A percentile compares a stretch with the other conserved stretches of the same genome.
Conservation (phyloP, 164 flowering plant genomes). For the Litsea cubeba region DNA sequence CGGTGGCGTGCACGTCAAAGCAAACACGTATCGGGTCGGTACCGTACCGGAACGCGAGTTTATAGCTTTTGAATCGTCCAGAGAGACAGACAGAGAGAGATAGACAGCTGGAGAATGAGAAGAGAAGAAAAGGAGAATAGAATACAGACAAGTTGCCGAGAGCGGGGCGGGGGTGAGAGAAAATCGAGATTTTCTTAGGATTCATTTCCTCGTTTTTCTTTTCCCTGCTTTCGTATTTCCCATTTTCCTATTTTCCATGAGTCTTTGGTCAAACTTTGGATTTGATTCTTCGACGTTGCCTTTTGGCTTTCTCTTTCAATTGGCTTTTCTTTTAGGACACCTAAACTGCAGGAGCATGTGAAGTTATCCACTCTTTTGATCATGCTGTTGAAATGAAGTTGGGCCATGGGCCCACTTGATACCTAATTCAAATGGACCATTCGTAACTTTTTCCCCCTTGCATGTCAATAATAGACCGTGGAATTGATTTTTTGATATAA, state of each 20-base stretch:
- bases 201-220: not conserved
- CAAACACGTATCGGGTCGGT: not conserved
- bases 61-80: not conserved
- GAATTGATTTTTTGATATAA: no score
- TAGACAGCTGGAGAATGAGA: not conserved
- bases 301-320: constrained; percentile 5
- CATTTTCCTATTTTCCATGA: not conserved
- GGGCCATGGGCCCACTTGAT: no score
- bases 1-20: not conserved
- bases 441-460: no score
- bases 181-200: constrained; percentile 2
- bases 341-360: no score
- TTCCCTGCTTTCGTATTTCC: no score
- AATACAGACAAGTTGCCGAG: constrained; percentile 12
- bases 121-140: not conserved
- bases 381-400: no score
- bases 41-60: not conserved
- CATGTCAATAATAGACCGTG: no score
- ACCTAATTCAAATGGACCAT: no score
- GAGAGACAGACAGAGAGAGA: not conserved
- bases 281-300: constrained; percentile 17
- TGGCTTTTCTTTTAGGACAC: not conserved
- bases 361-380: no score
- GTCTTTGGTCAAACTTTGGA: constrained; percentile 25
- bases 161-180: constrained; percentile 2